Evolutionary conservation across 805 yeast species (phyloP).

Genomic region (Kazachstania bromeliacearum): DNA sequence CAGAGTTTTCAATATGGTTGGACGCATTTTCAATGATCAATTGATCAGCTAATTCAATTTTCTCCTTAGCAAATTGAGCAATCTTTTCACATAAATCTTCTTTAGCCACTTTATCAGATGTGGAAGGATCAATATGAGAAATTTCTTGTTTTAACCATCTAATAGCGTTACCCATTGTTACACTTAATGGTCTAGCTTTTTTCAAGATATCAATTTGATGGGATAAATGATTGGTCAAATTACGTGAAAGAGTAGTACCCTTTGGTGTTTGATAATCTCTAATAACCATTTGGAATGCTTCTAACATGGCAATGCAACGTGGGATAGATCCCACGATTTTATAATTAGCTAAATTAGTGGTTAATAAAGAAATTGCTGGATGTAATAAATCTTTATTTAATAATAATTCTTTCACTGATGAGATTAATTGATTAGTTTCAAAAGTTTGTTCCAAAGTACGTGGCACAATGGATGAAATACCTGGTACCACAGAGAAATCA

Average conservation of each 20-base stretch:
- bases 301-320: slow-evolving; percentile 76
- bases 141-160: slow-evolving; percentile 96
- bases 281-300: slow-evolving; percentile 74
- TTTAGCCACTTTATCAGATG: slow-evolving; percentile 51
- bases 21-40: slow-evolving; percentile 77
- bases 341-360: slow-evolving; percentile 74
- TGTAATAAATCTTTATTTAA: slow-evolving; percentile 53
- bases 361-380: slow-evolving; percentile 70
- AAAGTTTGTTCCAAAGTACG: slow-evolving; percentile 30
- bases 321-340: slow-evolving; percentile 84
- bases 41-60: slow-evolving; percentile 71
- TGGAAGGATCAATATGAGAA: slow-evolving; percentile 67
- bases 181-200: slow-evolving; percentile 81
- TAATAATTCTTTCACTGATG: slow-evolving; percentile 27
- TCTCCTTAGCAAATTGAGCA: slow-evolving; percentile 74
- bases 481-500: slow-evolving; percentile 30
- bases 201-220: slow-evolving; percentile 90
- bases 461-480: slow-evolving; percentile 35
- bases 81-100: slow-evolving; percentile 52
- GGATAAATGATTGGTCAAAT: slow-evolving; percentile 76
- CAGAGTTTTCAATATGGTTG: slow-evolving; percentile 62
- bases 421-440: slow-evolving; percentile 21
- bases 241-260: slow-evolving; percentile 77
- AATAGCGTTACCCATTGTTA: slow-evolving; percentile 95
- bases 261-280: slow-evolving; percentile 74